These are phyloP conservation scores for Yamadazyma pseudoaaseri DNA, from an alignment of 1,139 yeast species.

Conservation along the genomic window DNA sequence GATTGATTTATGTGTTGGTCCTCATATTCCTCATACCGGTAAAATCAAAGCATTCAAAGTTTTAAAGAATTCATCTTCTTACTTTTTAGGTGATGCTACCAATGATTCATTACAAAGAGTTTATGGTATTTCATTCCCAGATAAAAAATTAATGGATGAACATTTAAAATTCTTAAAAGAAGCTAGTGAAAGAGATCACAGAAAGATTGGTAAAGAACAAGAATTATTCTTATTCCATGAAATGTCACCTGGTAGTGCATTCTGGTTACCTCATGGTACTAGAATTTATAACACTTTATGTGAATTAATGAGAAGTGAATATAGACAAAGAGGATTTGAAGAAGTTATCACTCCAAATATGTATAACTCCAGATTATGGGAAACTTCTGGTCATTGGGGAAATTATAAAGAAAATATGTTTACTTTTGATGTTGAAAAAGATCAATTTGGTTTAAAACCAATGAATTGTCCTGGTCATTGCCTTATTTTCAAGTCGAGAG, in stretches of 20 bases:
- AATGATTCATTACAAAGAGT: conserved; percentile 97
- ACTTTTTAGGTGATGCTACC: conserved; percentile 88
- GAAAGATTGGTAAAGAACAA: conserved; percentile 95
- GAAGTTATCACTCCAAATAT: conserved; percentile 98
- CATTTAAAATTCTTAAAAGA: conserved; percentile 94
- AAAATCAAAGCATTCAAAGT: conserved; percentile 92
- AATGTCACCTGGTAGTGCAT: conserved; percentile 95
- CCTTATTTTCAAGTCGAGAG: conserved; percentile 75
- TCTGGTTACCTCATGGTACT: conserved; percentile 98
- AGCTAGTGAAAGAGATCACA: conserved; percentile 96
- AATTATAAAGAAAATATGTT: conserved; percentile 96
- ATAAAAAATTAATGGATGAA: conserved; percentile 93
- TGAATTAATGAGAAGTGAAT: conserved; percentile 76
- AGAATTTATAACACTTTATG: conserved; percentile 87
- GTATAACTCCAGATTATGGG: conserved; percentile 96
- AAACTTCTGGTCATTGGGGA: conserved; percentile 94
- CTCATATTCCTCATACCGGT: conserved; percentile 98
- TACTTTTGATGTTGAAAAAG: conserved; percentile 44
- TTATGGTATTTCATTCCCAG: conserved; percentile 98
- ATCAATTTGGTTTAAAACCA: conserved; percentile 79
- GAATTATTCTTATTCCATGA: conserved; percentile 94
- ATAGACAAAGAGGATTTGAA: conserved; percentile 88
- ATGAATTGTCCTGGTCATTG: conserved; percentile 99
- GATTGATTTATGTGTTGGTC: conserved; percentile 97
- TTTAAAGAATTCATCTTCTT: conserved; percentile 93